These are phyloP conservation scores for Simplicillium sp. DNA, from an alignment of 2,329 filamentous ascomycete genomes.

Conservation along the genomic window DNA sequence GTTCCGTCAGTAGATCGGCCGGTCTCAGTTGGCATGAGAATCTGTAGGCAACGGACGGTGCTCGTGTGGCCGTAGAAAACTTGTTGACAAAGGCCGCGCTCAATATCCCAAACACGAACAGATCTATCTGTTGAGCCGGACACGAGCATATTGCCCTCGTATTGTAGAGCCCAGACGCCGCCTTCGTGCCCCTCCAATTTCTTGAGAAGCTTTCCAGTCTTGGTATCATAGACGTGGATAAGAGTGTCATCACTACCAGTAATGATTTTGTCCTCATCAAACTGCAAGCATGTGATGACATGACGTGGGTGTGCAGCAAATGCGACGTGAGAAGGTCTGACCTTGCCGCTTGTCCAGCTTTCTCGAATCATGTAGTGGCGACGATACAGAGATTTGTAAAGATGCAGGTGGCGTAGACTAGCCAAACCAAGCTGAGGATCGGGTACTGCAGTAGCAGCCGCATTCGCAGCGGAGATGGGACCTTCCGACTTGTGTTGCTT, in stretches of 20 bases:
- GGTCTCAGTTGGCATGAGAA: conserved; percentile 76
- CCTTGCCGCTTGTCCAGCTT: conserved; percentile 81
- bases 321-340: conserved; percentile 83
- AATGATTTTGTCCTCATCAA: conserved; percentile 95
- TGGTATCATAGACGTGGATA: conserved; percentile 96
- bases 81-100: conserved; percentile 83
- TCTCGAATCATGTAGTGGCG: conserved; percentile 84
- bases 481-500: conserved; percentile 60
- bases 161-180: conserved; percentile 95
- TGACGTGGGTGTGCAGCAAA: conserved; percentile 95
- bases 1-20: conserved; percentile 63
- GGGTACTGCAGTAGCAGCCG: conserved; percentile 73
- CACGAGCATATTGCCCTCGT: conserved; percentile 88
- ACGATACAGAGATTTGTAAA: conserved; percentile 94
- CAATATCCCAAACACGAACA: conserved; percentile 99
- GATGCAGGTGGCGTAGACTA: conserved; percentile 72
- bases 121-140: conserved; percentile 94
- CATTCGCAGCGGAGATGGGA: conserved; percentile 76
- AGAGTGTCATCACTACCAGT: conserved; percentile 96
- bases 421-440: conserved; percentile 73
- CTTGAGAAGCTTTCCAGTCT: conserved; percentile 75
- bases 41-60: conserved; percentile 91
- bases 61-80: conserved; percentile 97
- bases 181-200: conserved; percentile 90
- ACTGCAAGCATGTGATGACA: conserved; percentile 95